Percentiles rank a stretch among this genome's conserved stretches.
These are phyloP conservation scores for Stygiomarasmius scandens DNA, from an alignment of 1,284 basidiomycete genomes.

Conservation along the genomic window DNA sequence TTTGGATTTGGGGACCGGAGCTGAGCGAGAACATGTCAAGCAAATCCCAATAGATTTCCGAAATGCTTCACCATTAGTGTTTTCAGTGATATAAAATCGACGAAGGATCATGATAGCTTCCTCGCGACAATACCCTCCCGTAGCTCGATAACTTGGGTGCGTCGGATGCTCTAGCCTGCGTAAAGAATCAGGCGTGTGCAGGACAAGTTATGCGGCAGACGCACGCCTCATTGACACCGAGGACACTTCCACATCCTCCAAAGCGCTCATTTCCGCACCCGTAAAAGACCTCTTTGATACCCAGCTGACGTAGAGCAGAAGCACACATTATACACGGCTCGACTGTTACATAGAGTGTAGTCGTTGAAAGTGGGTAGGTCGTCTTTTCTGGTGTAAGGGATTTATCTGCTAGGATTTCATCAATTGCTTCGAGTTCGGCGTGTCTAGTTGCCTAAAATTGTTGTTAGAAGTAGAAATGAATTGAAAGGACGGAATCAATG, in stretches of 20 bases:
- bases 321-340: conserved; percentile 99
- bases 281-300: conserved; percentile 90
- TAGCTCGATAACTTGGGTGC: conserved; percentile 78
- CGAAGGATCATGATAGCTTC: conserved; percentile 96
- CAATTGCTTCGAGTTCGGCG: conserved; percentile 97
- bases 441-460: conserved; percentile 89
- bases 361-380: conserved; percentile 71
- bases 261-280: conserved; percentile 97
- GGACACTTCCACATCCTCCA: conserved; percentile 95
- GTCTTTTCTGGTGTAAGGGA: conserved; percentile 52
- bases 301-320: conserved; percentile 90
- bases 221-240: conserved; percentile 82
- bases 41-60: conserved; percentile 13
- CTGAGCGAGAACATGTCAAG: conserved; percentile 39
- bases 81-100: conserved; percentile 95
- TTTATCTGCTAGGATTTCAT: conserved; percentile 76
- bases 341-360: conserved; percentile 96
- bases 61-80: conserved; percentile 75
- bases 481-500: conserved; percentile 5
- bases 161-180: conserved; percentile 64
- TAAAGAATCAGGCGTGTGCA: conserved; percentile 5
- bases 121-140: conserved; percentile 85
- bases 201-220: conserved; percentile 26
- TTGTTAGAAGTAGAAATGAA: too few species aligned
- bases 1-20: conserved; percentile 78